Conservation (phyloP, 1,284 basidiomycete species). For the Coniophora puteana region DNA sequence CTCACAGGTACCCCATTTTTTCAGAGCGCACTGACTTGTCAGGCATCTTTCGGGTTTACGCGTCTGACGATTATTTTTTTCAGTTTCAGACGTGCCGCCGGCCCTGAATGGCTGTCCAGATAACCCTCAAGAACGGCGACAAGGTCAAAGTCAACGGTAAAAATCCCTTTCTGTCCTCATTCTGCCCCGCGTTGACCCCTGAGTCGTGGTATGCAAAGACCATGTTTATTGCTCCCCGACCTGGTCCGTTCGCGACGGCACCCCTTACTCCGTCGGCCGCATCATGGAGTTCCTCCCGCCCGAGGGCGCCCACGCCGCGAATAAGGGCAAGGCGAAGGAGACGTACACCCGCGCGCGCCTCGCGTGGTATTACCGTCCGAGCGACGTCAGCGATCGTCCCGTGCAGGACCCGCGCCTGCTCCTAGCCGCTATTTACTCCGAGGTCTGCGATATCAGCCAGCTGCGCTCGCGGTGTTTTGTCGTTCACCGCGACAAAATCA, state of each 20-base stretch:
- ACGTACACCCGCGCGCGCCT: slow-evolving; percentile 78
- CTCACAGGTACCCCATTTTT: slow-evolving; percentile 23
- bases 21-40: not conserved
- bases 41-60: slow-evolving; percentile 5
- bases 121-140: slow-evolving; percentile 69
- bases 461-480: slow-evolving; percentile 91
- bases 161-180: slow-evolving; percentile 24
- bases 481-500: slow-evolving; percentile 91
- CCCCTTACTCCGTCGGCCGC: slow-evolving; percentile 89
- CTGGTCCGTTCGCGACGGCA: slow-evolving; percentile 88
- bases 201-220: slow-evolving; percentile 55
- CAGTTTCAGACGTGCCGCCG: slow-evolving; percentile 10
- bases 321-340: slow-evolving; percentile 55
- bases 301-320: slow-evolving; percentile 58
- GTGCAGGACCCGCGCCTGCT: slow-evolving; percentile 87
- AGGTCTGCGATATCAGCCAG: slow-evolving; percentile 90
- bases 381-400: slow-evolving; percentile 82
- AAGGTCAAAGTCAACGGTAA: slow-evolving; percentile 81
- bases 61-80: slow-evolving; percentile 6
- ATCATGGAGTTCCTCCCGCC: slow-evolving; percentile 95
- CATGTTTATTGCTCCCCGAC: slow-evolving; percentile 93
- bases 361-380: slow-evolving; percentile 91
- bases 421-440: slow-evolving; percentile 92
- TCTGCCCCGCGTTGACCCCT: slow-evolving; percentile 16
- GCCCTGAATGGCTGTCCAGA: slow-evolving; percentile 25